phyloP scores from a whole-genome alignment of 2,329 filamentous ascomycete genomes.

The Orbilia ellipsospora region DNA sequence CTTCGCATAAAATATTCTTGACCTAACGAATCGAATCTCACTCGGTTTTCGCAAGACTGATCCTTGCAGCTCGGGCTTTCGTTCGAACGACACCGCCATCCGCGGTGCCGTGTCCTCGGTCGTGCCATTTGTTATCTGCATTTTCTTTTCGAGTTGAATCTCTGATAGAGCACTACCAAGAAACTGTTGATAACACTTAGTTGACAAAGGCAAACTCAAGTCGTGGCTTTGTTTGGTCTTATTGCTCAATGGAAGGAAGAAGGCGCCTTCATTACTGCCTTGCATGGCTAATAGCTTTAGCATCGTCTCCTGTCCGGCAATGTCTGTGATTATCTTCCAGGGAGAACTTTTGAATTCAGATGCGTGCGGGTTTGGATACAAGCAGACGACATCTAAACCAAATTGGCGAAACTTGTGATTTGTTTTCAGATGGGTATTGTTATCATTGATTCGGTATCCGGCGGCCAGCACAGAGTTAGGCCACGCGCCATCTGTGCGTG shows the following conservation, averaged over 20 bases:
- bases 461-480: slow-evolving; percentile 39
- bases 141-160: slow-evolving; percentile 45
- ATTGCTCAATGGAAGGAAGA: slow-evolving; percentile 41
- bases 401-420: slow-evolving; percentile 55
- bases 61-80: slow-evolving; percentile 61
- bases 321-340: slow-evolving; percentile 79
- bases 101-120: not conserved
- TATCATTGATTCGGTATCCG: slow-evolving; percentile 34
- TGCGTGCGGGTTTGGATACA: slow-evolving; percentile 77
- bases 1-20: slow-evolving; percentile 85
- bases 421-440: slow-evolving; percentile 25
- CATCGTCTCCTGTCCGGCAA: slow-evolving; percentile 76
- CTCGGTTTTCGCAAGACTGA: slow-evolving; percentile 63
- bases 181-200: slow-evolving; percentile 46
- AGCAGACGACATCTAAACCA: slow-evolving; percentile 57
- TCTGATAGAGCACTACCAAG: slow-evolving; percentile 39
- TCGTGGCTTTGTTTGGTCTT: slow-evolving; percentile 25
- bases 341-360: slow-evolving; percentile 73
- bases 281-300: slow-evolving; percentile 56
- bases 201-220: slow-evolving; percentile 11
- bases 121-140: not conserved
- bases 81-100: slow-evolving; percentile 12
- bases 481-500: slow-evolving; percentile 16
- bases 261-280: slow-evolving; percentile 33
- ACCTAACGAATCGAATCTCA: slow-evolving; percentile 80